Evolutionary conservation across 106 monocot genomes (phyloP).

Genomic region (Gastrodia elata): DNA sequence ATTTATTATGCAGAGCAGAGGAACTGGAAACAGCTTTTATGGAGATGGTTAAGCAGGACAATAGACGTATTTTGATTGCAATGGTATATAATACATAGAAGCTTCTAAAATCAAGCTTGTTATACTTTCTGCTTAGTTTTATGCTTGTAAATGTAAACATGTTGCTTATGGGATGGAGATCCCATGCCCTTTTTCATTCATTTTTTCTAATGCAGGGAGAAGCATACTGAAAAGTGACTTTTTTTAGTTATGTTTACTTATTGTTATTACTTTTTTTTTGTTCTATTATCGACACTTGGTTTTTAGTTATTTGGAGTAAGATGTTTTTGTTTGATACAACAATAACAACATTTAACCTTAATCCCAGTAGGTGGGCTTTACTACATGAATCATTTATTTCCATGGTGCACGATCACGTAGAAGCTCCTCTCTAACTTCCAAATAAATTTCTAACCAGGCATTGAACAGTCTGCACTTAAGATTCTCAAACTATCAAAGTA

Average conservation of each 20-base stretch:
- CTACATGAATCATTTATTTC: too few relatives aligned
- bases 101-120: not conserved
- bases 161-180: not conserved
- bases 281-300: not conserved
- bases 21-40: constrained; percentile 86
- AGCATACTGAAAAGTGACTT: not conserved
- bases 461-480: too few relatives aligned
- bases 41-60: constrained; percentile 97
- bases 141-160: not conserved
- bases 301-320: not conserved
- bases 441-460: too few relatives aligned
- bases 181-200: not conserved
- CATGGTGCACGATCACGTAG: too few relatives aligned
- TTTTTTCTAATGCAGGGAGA: not conserved
- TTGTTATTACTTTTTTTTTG: not conserved
- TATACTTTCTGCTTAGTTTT: not conserved
- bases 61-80: constrained; percentile 68
- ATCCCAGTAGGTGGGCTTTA: too few relatives aligned
- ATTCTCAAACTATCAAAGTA: too few relatives aligned
- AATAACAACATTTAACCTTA: not conserved
- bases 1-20: constrained; percentile 41
- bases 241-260: not conserved
- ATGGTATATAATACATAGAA: constrained; percentile 33
- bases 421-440: too few relatives aligned
- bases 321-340: not conserved